These are phyloP conservation scores for Lonicera japonica DNA, from an alignment of 129 eudicot genomes.

Conservation along the genomic window DNA sequence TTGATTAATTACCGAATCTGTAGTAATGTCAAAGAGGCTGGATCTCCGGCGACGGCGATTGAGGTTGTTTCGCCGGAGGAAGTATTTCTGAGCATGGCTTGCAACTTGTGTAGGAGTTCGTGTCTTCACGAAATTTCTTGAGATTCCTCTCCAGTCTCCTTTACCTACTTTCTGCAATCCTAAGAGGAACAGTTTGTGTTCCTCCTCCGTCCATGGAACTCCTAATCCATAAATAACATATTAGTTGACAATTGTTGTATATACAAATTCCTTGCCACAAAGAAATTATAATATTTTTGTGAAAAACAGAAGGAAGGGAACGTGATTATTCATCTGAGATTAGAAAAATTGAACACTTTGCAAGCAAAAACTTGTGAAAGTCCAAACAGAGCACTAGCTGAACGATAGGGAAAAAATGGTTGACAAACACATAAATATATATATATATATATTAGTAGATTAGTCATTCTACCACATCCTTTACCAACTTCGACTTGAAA, in stretches of 20 bases:
- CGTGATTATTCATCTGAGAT: too few species aligned
- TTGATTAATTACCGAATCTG: constrained; percentile 55
- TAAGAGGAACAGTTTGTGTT: constrained; percentile 77
- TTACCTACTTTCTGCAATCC: constrained; percentile 84
- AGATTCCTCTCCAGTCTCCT: constrained; percentile 96
- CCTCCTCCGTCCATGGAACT: constrained; percentile 97
- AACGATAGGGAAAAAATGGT: too few species aligned
- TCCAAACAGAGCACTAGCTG: too few species aligned
- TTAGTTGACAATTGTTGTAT: neutral
- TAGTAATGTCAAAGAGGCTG: constrained; percentile 89
- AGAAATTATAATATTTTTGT: too few species aligned
- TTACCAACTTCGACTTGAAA: too few species aligned
- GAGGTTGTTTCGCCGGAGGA: constrained; percentile 71
- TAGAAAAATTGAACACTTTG: too few species aligned
- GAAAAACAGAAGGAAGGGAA: neutral
- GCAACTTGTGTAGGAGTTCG: constrained; percentile 97
- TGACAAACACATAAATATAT: too few species aligned
- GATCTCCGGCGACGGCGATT: constrained; percentile 89
- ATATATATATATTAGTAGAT: too few species aligned
- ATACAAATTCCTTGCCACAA: neutral
- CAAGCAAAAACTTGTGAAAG: too few species aligned
- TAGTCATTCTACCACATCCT: too few species aligned
- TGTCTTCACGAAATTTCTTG: constrained; percentile 74
- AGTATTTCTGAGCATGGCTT: constrained; percentile 95
- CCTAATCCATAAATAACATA: constrained; percentile 31